These are phyloP conservation scores for Candida ortonii DNA, from an alignment of 805 yeast genomes.

Conservation along the genomic window DNA sequence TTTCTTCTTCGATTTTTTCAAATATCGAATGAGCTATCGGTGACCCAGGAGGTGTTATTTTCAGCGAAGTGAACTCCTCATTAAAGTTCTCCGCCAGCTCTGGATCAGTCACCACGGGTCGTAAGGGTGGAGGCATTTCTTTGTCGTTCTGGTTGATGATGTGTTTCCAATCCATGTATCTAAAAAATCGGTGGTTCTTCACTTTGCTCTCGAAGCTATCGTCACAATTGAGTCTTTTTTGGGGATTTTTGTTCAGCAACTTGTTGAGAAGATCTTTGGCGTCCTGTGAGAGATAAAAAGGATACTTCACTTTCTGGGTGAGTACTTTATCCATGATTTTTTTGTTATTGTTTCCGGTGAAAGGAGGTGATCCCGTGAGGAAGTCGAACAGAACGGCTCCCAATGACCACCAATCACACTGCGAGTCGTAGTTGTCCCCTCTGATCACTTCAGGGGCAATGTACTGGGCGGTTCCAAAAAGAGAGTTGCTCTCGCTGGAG, in stretches of 20 bases:
- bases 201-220: slow-evolving; percentile 47
- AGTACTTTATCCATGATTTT: slow-evolving; percentile 73
- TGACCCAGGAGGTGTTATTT: slow-evolving; percentile 41
- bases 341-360: slow-evolving; percentile 78
- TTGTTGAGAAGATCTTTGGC: slow-evolving; percentile 73
- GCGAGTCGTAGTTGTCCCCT: slow-evolving; percentile 72
- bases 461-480: slow-evolving; percentile 78
- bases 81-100: slow-evolving; percentile 83
- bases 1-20: slow-evolving; percentile 27
- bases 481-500: slow-evolving; percentile 45
- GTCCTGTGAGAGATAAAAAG: slow-evolving; percentile 73
- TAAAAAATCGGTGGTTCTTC: slow-evolving; percentile 69
- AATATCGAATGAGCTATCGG: slow-evolving; percentile 30
- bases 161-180: slow-evolving; percentile 68
- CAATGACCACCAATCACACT: slow-evolving; percentile 90
- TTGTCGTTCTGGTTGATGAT: slow-evolving; percentile 47
- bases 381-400: slow-evolving; percentile 81
- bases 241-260: slow-evolving; percentile 65
- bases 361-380: slow-evolving; percentile 85
- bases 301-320: slow-evolving; percentile 61
- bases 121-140: slow-evolving; percentile 74
- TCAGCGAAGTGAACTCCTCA: slow-evolving; percentile 71
- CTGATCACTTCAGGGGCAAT: slow-evolving; percentile 88
- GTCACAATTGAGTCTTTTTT: slow-evolving; percentile 59
- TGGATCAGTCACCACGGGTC: slow-evolving; percentile 81